Conservation (phyloP, 192 early-diverging fungal species). For the Coemansia sp. region DNA sequence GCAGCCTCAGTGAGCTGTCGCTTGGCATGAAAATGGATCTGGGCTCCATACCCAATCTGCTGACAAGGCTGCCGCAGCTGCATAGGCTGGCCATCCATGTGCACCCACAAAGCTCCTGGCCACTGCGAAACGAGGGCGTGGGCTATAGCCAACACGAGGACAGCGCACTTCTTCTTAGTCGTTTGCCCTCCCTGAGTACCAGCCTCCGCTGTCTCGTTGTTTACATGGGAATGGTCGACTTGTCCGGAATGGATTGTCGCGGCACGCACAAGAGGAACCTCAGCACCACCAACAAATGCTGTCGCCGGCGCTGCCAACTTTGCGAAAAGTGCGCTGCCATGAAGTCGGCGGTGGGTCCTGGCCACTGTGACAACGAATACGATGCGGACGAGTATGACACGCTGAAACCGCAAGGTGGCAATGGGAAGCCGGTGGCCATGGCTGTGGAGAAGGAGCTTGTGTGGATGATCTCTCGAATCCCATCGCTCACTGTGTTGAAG, state of each 20-base stretch:
- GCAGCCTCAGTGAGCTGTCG: slow-evolving; percentile 20
- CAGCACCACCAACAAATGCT: not conserved
- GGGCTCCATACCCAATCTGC: slow-evolving; percentile 29
- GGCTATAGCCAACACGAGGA: not conserved
- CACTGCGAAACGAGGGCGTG: slow-evolving; percentile 16
- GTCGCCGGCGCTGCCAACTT: not conserved
- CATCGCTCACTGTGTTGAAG: slow-evolving; percentile 23
- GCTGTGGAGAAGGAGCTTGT: slow-evolving; percentile 32
- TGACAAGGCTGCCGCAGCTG: slow-evolving; percentile 22
- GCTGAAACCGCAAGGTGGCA: not conserved
- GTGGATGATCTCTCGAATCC: slow-evolving; percentile 35
- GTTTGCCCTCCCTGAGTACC: slow-evolving; percentile 28
- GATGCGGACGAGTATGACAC: not conserved
- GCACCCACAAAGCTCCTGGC: slow-evolving; percentile 25
- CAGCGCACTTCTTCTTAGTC: slow-evolving; percentile 2
- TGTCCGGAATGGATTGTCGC: not conserved
- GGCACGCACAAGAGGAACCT: slow-evolving; percentile 6
- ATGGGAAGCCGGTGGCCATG: not conserved
- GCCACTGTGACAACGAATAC: not conserved
- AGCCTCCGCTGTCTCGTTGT: slow-evolving; percentile 24
- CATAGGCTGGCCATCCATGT: slow-evolving; percentile 30
- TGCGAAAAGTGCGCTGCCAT: not conserved
- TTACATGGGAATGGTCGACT: slow-evolving; percentile 23
- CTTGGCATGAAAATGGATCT: slow-evolving; percentile 42
- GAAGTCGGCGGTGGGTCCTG: not conserved